Conservation (phyloP, 371 early-diverging fungal genomes). For the Mycotypha africana region DNA sequence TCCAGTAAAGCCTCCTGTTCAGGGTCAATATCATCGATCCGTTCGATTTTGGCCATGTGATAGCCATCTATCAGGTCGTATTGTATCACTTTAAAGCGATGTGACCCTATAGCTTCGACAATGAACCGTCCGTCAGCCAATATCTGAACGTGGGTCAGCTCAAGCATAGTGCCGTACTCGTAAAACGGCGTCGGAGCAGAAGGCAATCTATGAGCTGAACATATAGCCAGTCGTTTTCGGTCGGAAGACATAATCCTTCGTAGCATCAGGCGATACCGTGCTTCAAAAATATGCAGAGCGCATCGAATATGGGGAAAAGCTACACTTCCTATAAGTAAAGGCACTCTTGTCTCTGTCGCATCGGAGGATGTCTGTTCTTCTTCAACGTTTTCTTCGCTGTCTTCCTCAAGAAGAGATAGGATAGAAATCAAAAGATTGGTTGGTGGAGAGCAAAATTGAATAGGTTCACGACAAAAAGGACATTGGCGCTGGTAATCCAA, state of each 20-base stretch:
- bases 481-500: constrained; percentile 26
- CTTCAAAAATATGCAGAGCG: constrained; percentile 62
- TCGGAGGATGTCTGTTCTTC: too few species aligned
- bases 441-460: constrained; percentile 22
- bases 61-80: constrained; percentile 28
- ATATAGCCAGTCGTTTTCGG: constrained; percentile 55
- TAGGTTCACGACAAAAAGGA: constrained; percentile 23
- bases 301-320: constrained; percentile 60
- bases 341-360: too few species aligned
- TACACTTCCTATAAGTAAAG: constrained; percentile 60
- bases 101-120: constrained; percentile 33
- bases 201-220: constrained; percentile 20
- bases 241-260: constrained; percentile 47
- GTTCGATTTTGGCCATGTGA: constrained; percentile 34
- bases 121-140: constrained; percentile 41
- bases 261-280: constrained; percentile 59
- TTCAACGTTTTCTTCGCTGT: constrained; percentile 10
- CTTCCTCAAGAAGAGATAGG: constrained; percentile 8
- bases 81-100: constrained; percentile 24
- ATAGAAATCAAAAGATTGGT: constrained; percentile 8
- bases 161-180: constrained; percentile 46
- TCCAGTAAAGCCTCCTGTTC: constrained; percentile 19
- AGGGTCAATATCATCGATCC: constrained; percentile 39
- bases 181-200: constrained; percentile 17
- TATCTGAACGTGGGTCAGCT: constrained; percentile 31